These are phyloP conservation scores for Exophiala viscosa DNA, from an alignment of 2,329 filamentous ascomycete genomes.

Conservation along the genomic window DNA sequence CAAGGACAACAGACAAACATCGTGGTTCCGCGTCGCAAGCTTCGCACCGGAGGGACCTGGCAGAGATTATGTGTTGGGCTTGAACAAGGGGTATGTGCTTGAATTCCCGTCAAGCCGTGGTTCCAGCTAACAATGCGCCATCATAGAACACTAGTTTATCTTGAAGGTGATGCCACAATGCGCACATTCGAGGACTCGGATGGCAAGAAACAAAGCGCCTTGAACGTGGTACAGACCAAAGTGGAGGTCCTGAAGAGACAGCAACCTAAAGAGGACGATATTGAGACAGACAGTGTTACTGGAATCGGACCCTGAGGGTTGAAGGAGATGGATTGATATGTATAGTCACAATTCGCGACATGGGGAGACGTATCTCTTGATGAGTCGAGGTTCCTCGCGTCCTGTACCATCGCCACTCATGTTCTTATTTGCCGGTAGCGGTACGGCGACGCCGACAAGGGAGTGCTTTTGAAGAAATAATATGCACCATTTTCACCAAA, in stretches of 20 bases:
- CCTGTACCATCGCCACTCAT: slow-evolving; percentile 18
- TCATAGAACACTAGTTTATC: slow-evolving; percentile 67
- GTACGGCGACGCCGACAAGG: neutral
- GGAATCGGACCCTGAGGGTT: neutral
- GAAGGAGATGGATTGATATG: slow-evolving; percentile 2
- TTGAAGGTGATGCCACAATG: slow-evolving; percentile 79
- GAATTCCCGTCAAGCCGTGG: neutral
- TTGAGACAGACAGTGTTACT: neutral
- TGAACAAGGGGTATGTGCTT: slow-evolving; percentile 77
- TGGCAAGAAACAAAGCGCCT: slow-evolving; percentile 53
- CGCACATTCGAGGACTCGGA: slow-evolving; percentile 64
- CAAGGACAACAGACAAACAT: slow-evolving; percentile 68
- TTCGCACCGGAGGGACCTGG: slow-evolving; percentile 64
- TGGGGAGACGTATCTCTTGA: neutral
- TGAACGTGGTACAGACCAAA: slow-evolving; percentile 81
- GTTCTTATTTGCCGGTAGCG: neutral
- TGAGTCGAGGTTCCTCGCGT: neutral
- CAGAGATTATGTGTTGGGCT: slow-evolving; percentile 66
- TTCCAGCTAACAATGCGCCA: slow-evolving; percentile 3
- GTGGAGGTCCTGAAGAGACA: slow-evolving; percentile 29
- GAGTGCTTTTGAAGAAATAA: neutral
- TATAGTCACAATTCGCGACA: slow-evolving; percentile 1
- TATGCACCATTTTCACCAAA: neutral
- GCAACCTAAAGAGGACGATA: slow-evolving; percentile 19
- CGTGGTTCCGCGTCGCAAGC: slow-evolving; percentile 77